Evolutionary conservation across 2,329 filamentous ascomycete species (phyloP), one percentile per base, ranked within the genome.

Genomic region (Aspergillus fumigatus): DNA sequence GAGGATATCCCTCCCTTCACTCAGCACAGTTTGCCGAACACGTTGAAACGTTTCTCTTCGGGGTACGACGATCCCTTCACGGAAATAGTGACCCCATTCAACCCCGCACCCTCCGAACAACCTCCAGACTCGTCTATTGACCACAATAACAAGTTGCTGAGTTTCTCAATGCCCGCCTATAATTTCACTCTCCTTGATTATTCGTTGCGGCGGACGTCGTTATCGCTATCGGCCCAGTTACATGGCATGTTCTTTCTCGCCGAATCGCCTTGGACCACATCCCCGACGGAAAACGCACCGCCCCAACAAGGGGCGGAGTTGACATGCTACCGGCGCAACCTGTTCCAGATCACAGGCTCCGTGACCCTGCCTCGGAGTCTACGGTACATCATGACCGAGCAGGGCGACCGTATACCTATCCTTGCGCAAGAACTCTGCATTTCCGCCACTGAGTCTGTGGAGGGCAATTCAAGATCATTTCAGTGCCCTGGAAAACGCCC

Each of bases 401-500:
- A 89, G 53, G 91, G 91, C 48, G 90, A 96, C 71, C 88, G 89
- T 48, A 87, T 96, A 43, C 88, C 89, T 1, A 90, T 97, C 50
- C 84, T 85, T 61, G 88, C 82, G 61, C 89, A 93, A 73, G 92
- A 97, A 72, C 85, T 97, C 53, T 87, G 88, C 53, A 90, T 97
- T 49, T 95, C 91, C 4, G 93, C 93, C 8, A 96, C 92, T 50
- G 93, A 97, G 72, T 97, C 93, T 1, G 92, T 96, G 17, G 93
- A 97, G 71, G 90, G 91, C 35, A 93, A 96, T 65, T 79, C 47
- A 93, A 95, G 66, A 87, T 97, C 60, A 97, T 97, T 61, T 94
- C 94, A 7, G 96, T 97, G 58, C 93, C 93, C 1, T 97, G 93
- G 93, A 97, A 97, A 79, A 97, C 92, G 1, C 92, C 92, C 1